Conservation (phyloP, 129 eudicot genomes). For the Flaveria ramosissima region DNA sequence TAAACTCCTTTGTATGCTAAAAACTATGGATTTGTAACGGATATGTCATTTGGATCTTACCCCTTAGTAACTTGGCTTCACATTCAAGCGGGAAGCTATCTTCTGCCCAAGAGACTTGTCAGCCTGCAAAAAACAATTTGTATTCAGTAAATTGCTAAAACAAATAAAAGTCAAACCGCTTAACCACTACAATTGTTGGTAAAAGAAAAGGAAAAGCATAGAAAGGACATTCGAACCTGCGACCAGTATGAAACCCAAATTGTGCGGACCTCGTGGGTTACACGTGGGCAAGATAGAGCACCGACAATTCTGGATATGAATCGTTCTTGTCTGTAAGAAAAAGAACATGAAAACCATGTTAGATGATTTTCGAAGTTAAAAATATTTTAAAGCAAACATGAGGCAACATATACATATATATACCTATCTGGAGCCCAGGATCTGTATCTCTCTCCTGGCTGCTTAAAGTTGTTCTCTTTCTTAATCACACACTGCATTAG, state of each 20-base stretch:
- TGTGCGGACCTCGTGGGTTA: slow-evolving; percentile 82
- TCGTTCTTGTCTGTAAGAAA: slow-evolving; percentile 78
- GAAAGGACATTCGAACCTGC: slow-evolving; percentile 50
- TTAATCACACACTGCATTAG: slow-evolving; percentile 56
- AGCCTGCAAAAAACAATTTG: slow-evolving; percentile 47
- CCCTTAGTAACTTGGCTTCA: slow-evolving; percentile 71
- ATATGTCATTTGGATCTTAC: neutral
- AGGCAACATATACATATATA: slow-evolving; percentile 18
- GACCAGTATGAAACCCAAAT: slow-evolving; percentile 82
- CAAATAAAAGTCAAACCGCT: neutral
- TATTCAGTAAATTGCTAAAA: neutral
- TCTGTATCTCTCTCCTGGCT: slow-evolving; percentile 91
- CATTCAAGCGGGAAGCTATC: slow-evolving; percentile 78
- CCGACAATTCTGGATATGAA: slow-evolving; percentile 61
- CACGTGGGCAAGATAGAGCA: slow-evolving; percentile 69
- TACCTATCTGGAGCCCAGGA: slow-evolving; percentile 75
- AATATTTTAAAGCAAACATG: neutral
- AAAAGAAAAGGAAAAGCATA: neutral
- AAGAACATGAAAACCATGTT: slow-evolving; percentile 8
- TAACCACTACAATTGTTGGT: neutral
- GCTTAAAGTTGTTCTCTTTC: slow-evolving; percentile 89
- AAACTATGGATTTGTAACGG: neutral
- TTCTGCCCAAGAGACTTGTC: slow-evolving; percentile 89
- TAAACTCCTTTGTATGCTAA: slow-evolving; percentile 37
- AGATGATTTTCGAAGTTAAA: neutral